These are phyloP conservation scores for Stephanodiscus triporus DNA, from an alignment of 108 stramenopile genomes.

Conservation along the genomic window DNA sequence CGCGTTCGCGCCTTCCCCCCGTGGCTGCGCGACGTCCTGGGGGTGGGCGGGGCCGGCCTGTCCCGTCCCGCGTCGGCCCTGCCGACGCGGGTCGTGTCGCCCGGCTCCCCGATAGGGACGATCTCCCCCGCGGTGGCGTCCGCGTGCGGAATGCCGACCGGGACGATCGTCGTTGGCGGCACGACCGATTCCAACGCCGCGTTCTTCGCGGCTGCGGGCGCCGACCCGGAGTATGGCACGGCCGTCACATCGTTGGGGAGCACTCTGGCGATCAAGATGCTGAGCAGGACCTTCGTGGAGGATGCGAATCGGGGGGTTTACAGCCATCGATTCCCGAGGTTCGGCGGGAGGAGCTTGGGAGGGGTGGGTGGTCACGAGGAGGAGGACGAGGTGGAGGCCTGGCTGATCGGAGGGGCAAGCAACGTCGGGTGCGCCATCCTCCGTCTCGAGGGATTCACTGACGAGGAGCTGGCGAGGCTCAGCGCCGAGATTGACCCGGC, in stretches of 20 bases:
- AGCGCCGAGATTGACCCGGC: slow-evolving; percentile 76
- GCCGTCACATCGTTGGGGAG: slow-evolving; percentile 89
- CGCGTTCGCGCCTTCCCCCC: slow-evolving; percentile 64
- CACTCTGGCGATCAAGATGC: slow-evolving; percentile 89
- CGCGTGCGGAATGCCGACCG: slow-evolving; percentile 59
- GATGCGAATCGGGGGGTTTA: slow-evolving; percentile 87
- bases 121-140: slow-evolving; percentile 60
- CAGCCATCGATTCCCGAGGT: slow-evolving; percentile 87
- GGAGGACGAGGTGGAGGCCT: slow-evolving; percentile 55
- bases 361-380: slow-evolving; percentile 62
- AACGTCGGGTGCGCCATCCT: slow-evolving; percentile 91
- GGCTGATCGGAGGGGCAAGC: slow-evolving; percentile 94
- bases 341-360: slow-evolving; percentile 17
- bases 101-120: slow-evolving; percentile 74
- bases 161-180: slow-evolving; percentile 80
- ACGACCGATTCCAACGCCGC: slow-evolving; percentile 95
- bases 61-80: slow-evolving; percentile 49
- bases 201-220: slow-evolving; percentile 80
- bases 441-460: slow-evolving; percentile 72
- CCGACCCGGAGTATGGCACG: slow-evolving; percentile 64
- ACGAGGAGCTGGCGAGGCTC: slow-evolving; percentile 72
- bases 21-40: slow-evolving; percentile 66
- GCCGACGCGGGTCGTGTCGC: slow-evolving; percentile 65
- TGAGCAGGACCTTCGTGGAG: slow-evolving; percentile 79
- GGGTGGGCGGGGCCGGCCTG: slow-evolving; percentile 54